Conservation (phyloP, 108 stramenopile species). For the Craspedostauros australis region DNA sequence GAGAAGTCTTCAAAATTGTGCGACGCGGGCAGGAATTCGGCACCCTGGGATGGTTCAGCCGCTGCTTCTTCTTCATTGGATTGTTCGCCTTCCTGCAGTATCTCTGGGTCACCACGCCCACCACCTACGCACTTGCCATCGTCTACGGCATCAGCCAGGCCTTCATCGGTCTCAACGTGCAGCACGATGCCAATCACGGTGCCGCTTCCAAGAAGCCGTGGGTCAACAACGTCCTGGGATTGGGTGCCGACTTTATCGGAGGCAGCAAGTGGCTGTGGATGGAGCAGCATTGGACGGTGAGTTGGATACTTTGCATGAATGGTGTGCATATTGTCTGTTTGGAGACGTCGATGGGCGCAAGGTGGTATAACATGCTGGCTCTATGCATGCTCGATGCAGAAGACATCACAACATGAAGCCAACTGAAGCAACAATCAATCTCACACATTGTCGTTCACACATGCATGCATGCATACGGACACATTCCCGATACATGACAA, state of each 20-base stretch:
- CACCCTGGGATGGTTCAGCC: constrained; percentile 63
- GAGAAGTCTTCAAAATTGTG: constrained; percentile 87
- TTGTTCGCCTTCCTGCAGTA: constrained; percentile 66
- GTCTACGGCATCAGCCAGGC: constrained; percentile 71
- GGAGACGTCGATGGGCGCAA: too few relatives aligned
- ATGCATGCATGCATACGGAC: too few relatives aligned
- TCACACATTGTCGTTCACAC: too few relatives aligned
- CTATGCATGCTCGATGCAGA: too few relatives aligned
- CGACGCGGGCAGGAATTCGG: constrained; percentile 81
- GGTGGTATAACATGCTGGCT: too few relatives aligned
- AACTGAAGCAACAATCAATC: too few relatives aligned
- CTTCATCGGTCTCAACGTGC: constrained; percentile 86
- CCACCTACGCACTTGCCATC: constrained; percentile 55
- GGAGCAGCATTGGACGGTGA: constrained; percentile 85
- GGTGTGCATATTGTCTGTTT: too few relatives aligned
- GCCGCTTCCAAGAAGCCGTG: constrained; percentile 73
- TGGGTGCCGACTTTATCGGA: constrained; percentile 86
- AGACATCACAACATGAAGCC: too few relatives aligned
- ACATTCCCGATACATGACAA: too few relatives aligned
- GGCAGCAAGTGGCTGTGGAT: constrained; percentile 87
- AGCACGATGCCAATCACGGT: constrained; percentile 96
- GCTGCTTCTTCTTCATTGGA: constrained; percentile 60
- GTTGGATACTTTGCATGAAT: not conserved
- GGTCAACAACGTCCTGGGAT: constrained; percentile 80
- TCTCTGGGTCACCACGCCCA: constrained; percentile 45